A percentile compares a stretch with the other conserved stretches of the same genome.
Conservation (phyloP, 78 protist species). For the Speleostelium caveatum region DNA sequence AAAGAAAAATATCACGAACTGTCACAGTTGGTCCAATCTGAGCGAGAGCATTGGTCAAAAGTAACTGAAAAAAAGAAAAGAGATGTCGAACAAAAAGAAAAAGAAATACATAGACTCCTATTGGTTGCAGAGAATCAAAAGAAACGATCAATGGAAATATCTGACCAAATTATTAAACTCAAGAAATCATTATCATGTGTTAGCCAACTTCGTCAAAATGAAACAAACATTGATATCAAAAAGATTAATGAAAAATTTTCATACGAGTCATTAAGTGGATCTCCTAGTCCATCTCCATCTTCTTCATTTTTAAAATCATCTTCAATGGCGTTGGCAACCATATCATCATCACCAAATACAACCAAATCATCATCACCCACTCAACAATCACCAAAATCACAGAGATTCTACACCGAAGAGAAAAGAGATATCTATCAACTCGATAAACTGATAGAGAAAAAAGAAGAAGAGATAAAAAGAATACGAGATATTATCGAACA, state of each 20-base stretch:
- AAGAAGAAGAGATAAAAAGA: slow-evolving; percentile 62
- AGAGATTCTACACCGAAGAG: slow-evolving; percentile 25
- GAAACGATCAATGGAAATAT: slow-evolving; percentile 22
- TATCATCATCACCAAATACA: background rate
- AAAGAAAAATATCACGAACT: slow-evolving; percentile 40
- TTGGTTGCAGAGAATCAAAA: slow-evolving; percentile 69
- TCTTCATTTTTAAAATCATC: background rate
- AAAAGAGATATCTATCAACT: slow-evolving; percentile 29
- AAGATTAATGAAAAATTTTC: slow-evolving; percentile 68
- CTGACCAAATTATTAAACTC: slow-evolving; percentile 30
- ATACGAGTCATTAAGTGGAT: slow-evolving; percentile 47
- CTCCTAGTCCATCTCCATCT: slow-evolving; percentile 1
- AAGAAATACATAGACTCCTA: slow-evolving; percentile 37
- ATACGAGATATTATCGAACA: slow-evolving; percentile 54
- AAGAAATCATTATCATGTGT: slow-evolving; percentile 47
- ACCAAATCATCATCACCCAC: background rate
- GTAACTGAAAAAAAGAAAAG: slow-evolving; percentile 7
- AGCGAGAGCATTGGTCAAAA: slow-evolving; percentile 25
- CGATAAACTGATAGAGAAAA: background rate
- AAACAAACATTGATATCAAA: slow-evolving; percentile 24
- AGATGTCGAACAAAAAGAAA: slow-evolving; percentile 49
- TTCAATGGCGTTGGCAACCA: background rate
- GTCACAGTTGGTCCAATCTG: slow-evolving; percentile 50
- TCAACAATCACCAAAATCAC: background rate
- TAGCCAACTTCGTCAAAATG: slow-evolving; percentile 30